Conservation (phyloP, 148 eudicot genomes). For the Rhododendron molle region DNA sequence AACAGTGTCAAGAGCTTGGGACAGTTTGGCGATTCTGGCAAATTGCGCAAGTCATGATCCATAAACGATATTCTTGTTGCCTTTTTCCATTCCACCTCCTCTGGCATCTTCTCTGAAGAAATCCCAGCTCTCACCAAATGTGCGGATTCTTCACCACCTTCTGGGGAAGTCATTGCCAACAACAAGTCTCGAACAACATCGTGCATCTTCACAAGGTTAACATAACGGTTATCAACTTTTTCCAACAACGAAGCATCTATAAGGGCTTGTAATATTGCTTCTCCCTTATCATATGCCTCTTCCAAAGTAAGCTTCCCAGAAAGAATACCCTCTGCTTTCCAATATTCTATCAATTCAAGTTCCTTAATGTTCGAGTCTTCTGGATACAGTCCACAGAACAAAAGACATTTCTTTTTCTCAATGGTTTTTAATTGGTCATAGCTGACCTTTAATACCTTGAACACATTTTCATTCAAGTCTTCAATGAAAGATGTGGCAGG, state of each 20-base stretch:
- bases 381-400: conserved; percentile 6
- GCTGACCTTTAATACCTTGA: background rate
- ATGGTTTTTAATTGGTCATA: background rate
- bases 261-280: background rate
- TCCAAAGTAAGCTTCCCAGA: background rate
- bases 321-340: conserved; percentile 5
- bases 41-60: background rate
- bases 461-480: background rate
- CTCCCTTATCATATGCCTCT: background rate
- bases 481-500: background rate
- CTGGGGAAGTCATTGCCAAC: background rate
- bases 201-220: background rate
- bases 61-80: too few relatives aligned
- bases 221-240: background rate
- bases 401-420: background rate
- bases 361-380: background rate
- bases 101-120: too few relatives aligned
- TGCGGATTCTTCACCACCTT: too few relatives aligned
- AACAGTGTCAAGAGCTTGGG: background rate
- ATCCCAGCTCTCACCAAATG: too few relatives aligned
- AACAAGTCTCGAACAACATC: background rate
- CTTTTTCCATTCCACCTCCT: too few relatives aligned
- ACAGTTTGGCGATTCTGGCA: background rate
- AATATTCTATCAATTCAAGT: background rate
- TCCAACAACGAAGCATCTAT: background rate